These are phyloP conservation scores for Mucor velutinosus DNA, from an alignment of 371 early-diverging fungal genomes.

Conservation along the genomic window DNA sequence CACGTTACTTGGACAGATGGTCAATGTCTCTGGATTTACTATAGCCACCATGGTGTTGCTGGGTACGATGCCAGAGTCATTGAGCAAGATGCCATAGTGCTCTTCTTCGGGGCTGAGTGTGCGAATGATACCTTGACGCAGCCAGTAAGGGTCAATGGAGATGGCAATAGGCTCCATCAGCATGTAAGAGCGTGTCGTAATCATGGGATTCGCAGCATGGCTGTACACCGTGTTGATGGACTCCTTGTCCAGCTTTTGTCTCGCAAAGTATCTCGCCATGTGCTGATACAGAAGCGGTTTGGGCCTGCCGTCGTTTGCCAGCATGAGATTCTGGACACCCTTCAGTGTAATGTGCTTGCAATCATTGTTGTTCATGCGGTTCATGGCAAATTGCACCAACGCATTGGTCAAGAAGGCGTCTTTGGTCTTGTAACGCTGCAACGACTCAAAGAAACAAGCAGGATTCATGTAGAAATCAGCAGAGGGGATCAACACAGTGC, in stretches of 20 bases:
- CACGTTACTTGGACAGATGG: conserved; percentile 68
- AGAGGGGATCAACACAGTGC: conserved; percentile 34
- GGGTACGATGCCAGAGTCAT: conserved; percentile 80
- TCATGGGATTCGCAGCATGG: conserved; percentile 74
- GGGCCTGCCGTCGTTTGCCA: conserved; percentile 73
- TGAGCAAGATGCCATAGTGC: conserved; percentile 60
- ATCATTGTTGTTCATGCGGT: conserved; percentile 38
- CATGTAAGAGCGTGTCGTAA: conserved; percentile 83
- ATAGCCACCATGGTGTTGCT: conserved; percentile 85
- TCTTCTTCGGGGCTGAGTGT: conserved; percentile 60
- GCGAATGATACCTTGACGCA: conserved; percentile 70
- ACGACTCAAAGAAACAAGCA: conserved; percentile 65
- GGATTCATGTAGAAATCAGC: conserved; percentile 45
- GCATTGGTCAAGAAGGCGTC: conserved; percentile 74
- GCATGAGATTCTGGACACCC: conserved; percentile 68
- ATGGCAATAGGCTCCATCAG: conserved; percentile 67
- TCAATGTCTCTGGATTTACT: conserved; percentile 74
- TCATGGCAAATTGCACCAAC: conserved; percentile 79
- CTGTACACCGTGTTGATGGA: conserved; percentile 77
- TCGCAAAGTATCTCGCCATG: conserved; percentile 45
- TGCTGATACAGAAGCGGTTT: conserved; percentile 59
- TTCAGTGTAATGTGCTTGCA: conserved; percentile 54
- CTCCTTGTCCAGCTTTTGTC: conserved; percentile 64
- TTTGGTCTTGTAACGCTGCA: conserved; percentile 65
- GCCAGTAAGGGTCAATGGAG: conserved; percentile 60